phyloP scores from a whole-genome alignment of 2,329 filamentous ascomycete species.

The Ophiostoma sp. region DNA sequence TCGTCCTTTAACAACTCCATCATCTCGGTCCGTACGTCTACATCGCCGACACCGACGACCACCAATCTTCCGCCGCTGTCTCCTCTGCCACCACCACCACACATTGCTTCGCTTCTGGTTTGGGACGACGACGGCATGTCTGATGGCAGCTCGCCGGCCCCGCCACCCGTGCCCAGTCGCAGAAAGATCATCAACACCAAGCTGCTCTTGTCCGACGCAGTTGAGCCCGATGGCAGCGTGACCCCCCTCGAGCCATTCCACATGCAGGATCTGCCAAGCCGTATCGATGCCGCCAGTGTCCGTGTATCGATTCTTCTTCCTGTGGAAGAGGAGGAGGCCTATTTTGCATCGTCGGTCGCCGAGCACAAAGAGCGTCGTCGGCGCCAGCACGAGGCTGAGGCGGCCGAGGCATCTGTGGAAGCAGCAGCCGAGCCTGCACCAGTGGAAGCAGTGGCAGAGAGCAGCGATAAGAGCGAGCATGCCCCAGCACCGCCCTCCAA shows the following conservation, averaged over 20 bases:
- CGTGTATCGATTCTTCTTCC: conserved; percentile 32
- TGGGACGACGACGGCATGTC: conserved; percentile 22
- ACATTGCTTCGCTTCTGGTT: conserved; percentile 23
- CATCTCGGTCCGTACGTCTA: background rate
- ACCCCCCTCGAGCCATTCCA: conserved; percentile 48
- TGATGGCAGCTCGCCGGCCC: background rate
- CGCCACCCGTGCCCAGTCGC: background rate
- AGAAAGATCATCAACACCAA: background rate
- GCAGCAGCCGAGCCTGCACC: background rate
- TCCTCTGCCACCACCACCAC: conserved; percentile 19
- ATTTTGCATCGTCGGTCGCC: conserved; percentile 23
- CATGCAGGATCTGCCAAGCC: conserved; percentile 43
- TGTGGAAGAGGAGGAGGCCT: conserved; percentile 31
- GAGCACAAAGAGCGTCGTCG: conserved; percentile 20
- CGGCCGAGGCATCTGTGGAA: background rate
- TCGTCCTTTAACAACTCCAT: background rate
- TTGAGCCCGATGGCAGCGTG: conserved; percentile 33
- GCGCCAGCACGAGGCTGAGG: conserved; percentile 15
- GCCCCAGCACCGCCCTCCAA: conserved; percentile 35
- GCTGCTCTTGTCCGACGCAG: background rate
- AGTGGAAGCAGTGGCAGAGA: background rate
- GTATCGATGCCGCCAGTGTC: conserved; percentile 40
- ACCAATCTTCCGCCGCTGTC: conserved; percentile 18
- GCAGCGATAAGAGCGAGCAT: conserved; percentile 18
- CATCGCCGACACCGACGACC: background rate